Conservation (phyloP, 176 grass and related monocot genomes). For the Tuctoria greenei region DNA sequence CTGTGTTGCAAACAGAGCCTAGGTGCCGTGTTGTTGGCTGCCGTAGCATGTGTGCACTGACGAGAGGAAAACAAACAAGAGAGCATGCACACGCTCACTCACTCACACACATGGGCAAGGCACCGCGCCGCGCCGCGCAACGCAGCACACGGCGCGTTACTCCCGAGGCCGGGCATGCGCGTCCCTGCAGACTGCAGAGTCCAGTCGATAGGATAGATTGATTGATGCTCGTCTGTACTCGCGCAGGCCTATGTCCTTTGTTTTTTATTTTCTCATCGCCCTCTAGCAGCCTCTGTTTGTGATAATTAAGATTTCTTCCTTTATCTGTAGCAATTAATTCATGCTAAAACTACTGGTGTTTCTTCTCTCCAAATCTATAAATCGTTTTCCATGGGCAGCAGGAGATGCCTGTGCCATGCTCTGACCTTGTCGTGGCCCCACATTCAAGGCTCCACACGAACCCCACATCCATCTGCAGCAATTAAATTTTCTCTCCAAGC, state of each 20-base stretch:
- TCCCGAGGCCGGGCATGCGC: conserved; percentile 43
- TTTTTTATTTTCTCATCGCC: background rate
- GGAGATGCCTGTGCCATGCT: background rate
- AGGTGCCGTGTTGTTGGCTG: background rate
- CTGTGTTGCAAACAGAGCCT: too few relatives aligned
- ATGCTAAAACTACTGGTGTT: too few relatives aligned
- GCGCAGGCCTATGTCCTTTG: background rate
- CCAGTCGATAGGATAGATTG: background rate
- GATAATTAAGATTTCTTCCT: too few relatives aligned
- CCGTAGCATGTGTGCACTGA: too few relatives aligned
- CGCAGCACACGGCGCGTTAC: background rate
- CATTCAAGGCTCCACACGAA: conserved; percentile 21
- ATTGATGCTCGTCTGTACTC: background rate
- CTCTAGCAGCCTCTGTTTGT: too few relatives aligned
- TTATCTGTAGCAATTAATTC: background rate
- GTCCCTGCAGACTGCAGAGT: background rate
- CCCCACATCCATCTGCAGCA: conserved; percentile 10
- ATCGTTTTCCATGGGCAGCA: background rate
- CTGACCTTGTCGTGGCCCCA: conserved; percentile 18
- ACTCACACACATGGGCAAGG: conserved; percentile 16
- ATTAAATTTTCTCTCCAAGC: background rate
- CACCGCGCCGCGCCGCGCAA: background rate
- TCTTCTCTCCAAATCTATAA: too few relatives aligned
- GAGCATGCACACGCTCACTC: conserved; percentile 1
- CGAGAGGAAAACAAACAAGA: conserved; percentile 12